A percentile compares a stretch with the other conserved stretches of the same genome.
Evolutionary conservation across 2,329 filamentous ascomycete genomes (phyloP).

Genomic region (Proliferodiscus dingleyae): DNA sequence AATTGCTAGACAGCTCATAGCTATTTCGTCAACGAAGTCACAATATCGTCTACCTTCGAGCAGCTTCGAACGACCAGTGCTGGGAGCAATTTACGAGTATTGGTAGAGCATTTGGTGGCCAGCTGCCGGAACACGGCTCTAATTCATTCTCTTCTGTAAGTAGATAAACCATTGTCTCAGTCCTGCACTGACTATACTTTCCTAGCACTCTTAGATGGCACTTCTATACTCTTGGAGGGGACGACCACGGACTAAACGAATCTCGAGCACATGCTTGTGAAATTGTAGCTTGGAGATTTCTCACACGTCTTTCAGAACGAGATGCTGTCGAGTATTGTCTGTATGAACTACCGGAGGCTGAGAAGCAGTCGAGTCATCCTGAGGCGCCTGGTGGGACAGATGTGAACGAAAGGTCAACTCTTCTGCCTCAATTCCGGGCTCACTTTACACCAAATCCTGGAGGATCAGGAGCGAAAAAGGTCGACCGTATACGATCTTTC

Average conservation of each 20-base stretch:
- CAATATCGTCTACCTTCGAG: slow-evolving; percentile 65
- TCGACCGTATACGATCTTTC: slow-evolving; percentile 42
- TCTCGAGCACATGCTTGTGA: slow-evolving; percentile 71
- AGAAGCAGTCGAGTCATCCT: slow-evolving; percentile 1
- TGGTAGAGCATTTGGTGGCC: slow-evolving; percentile 60
- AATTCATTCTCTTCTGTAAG: slow-evolving; percentile 69
- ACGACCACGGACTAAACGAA: slow-evolving; percentile 60
- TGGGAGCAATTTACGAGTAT: slow-evolving; percentile 49
- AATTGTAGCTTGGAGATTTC: slow-evolving; percentile 75
- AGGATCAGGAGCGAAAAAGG: slow-evolving; percentile 23
- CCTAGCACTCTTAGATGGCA: slow-evolving; percentile 71
- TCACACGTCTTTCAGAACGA: slow-evolving; percentile 64
- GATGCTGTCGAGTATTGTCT: slow-evolving; percentile 72
- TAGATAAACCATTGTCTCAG: slow-evolving; percentile 20
- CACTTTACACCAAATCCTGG: slow-evolving; percentile 9
- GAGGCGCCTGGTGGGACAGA: slow-evolving; percentile 10
- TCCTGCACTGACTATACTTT: background rate
- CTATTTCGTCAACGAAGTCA: slow-evolving; percentile 58
- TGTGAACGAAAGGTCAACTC: slow-evolving; percentile 22
- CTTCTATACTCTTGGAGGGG: slow-evolving; percentile 56
- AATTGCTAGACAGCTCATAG: slow-evolving; percentile 35
- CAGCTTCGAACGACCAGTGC: slow-evolving; percentile 64
- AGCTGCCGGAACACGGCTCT: slow-evolving; percentile 64
- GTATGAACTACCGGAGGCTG: slow-evolving; percentile 57
- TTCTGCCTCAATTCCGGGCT: slow-evolving; percentile 28